phyloP scores from a whole-genome alignment of 108 stramenopile genomes.

The Aurantiochytrium sp. region DNA sequence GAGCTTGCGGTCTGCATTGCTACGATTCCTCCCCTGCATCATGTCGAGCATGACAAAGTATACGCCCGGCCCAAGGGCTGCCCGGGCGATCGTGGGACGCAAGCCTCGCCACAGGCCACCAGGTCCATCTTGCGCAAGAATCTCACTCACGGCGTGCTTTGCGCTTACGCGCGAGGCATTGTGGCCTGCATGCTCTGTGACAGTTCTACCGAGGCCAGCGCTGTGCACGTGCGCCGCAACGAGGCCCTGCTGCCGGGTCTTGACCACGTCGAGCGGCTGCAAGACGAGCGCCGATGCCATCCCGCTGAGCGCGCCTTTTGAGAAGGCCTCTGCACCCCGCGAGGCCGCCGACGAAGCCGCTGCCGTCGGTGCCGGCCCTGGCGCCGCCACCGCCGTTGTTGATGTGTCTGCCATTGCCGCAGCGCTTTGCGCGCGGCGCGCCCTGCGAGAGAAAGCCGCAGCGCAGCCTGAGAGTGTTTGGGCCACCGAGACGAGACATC shows the following conservation, averaged over 20 bases:
- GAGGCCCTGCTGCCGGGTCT: conserved; percentile 4
- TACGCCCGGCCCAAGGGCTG: background rate
- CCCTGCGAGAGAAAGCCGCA: too few species aligned
- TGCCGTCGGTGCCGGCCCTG: too few species aligned
- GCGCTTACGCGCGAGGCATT: background rate
- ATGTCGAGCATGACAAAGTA: background rate
- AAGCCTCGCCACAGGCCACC: background rate
- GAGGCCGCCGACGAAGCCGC: background rate
- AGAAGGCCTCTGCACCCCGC: background rate
- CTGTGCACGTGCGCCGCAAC: background rate
- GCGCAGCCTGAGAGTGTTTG: too few species aligned
- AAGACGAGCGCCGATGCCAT: background rate
- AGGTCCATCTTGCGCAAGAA: background rate
- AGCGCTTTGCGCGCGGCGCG: too few species aligned
- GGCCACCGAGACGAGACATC: too few species aligned
- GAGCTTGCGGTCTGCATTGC: background rate
- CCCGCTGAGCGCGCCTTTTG: background rate
- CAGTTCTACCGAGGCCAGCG: background rate
- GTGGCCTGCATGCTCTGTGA: background rate
- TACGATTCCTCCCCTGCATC: background rate
- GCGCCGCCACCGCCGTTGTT: too few species aligned
- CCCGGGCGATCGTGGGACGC: background rate
- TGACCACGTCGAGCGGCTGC: conserved; percentile 11
- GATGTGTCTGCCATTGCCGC: too few species aligned
- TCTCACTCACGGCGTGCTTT: background rate